These are phyloP conservation scores for Tripterygium wilfordii DNA, from an alignment of 177 flowering plant genomes.

Conservation along the genomic window DNA sequence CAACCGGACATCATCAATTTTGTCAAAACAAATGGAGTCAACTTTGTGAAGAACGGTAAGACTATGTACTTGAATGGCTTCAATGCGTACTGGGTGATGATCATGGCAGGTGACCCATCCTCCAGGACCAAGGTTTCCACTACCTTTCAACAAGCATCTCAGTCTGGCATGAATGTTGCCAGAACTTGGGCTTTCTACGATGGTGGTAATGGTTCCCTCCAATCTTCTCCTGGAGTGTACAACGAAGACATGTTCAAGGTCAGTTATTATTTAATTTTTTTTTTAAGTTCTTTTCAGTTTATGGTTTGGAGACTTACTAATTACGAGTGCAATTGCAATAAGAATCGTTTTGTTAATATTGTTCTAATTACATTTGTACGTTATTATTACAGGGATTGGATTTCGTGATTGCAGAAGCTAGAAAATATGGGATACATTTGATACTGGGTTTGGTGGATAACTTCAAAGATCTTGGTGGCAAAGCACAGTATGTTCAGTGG, in stretches of 20 bases:
- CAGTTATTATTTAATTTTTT: neutral
- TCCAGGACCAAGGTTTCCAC: neutral
- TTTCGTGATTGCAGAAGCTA: constrained; percentile 59
- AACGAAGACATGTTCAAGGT: constrained; percentile 1
- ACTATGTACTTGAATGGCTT: neutral
- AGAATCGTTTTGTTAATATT: neutral
- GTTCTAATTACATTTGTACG: neutral
- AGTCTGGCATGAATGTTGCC: neutral
- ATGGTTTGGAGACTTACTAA: neutral
- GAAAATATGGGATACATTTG: constrained; percentile 32
- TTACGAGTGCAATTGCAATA: neutral
- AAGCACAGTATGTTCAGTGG: constrained; percentile 56
- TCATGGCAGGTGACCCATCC: neutral
- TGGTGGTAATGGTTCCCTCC: neutral
- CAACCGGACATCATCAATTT: too few relatives aligned
- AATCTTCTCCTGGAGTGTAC: neutral
- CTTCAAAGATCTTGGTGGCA: constrained; percentile 55
- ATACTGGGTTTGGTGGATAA: constrained; percentile 57
- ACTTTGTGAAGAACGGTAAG: neutral
- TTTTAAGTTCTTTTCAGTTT: neutral
- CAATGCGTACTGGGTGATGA: constrained; percentile 2
- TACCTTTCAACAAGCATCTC: neutral
- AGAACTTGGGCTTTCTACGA: constrained; percentile 3
- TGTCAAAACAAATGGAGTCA: neutral
- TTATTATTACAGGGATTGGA: constrained; percentile 46